Conservation (phyloP, 176 grass and related monocot genomes). For the Ensete glaucum region DNA sequence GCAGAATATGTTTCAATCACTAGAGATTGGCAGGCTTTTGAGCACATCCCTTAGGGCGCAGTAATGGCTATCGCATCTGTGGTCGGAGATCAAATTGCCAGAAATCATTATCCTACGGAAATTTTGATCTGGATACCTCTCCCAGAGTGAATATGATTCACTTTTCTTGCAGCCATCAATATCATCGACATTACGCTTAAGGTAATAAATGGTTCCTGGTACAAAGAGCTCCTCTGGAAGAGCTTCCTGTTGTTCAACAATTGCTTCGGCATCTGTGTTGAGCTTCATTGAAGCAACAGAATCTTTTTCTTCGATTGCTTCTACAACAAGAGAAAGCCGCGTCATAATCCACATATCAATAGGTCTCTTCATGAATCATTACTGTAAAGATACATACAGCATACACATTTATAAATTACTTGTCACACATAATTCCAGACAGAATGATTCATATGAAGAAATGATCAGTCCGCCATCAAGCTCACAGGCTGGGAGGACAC, state of each 20-base stretch:
- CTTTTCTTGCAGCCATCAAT: slow-evolving; percentile 9
- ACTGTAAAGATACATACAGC: no score
- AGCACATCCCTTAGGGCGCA: slow-evolving; percentile 76
- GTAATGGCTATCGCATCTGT: slow-evolving; percentile 75
- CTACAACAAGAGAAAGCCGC: slow-evolving; percentile 26
- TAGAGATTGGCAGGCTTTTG: slow-evolving; percentile 37
- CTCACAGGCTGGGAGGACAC: no score
- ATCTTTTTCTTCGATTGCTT: slow-evolving; percentile 21
- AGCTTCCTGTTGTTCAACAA: slow-evolving; percentile 24
- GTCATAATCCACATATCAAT: slow-evolving; percentile 1
- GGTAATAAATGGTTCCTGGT: slow-evolving; percentile 68
- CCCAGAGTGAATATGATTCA: slow-evolving; percentile 74
- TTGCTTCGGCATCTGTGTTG: not conserved
- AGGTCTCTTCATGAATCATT: not conserved
- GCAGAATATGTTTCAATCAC: not conserved
- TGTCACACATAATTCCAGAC: no score
- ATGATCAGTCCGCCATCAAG: no score
- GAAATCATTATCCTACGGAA: slow-evolving; percentile 75
- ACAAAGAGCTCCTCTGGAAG: slow-evolving; percentile 62
- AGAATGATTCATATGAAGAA: no score
- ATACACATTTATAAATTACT: no score
- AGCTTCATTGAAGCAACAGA: not conserved
- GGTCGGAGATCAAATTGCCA: slow-evolving; percentile 81
- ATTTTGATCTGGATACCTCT: slow-evolving; percentile 59
- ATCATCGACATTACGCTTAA: slow-evolving; percentile 54